Percentiles rank a stretch among this genome's conserved stretches.
Evolutionary conservation across 345 rosid genomes (phyloP).

Genomic region (Nasturtium officinale): DNA sequence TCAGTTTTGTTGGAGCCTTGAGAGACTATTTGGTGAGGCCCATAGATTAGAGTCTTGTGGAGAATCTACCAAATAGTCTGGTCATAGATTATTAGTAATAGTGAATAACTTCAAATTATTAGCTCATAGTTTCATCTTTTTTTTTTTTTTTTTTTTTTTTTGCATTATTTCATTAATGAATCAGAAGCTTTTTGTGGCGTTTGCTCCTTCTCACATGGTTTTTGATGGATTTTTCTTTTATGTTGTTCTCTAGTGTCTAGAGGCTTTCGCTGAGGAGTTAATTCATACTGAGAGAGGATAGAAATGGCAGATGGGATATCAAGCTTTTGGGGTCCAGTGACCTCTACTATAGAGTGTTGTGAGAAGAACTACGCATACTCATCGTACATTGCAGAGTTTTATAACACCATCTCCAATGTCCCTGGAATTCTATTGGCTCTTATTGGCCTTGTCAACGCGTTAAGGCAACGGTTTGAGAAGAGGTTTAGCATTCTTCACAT

Average conservation of each 20-base stretch:
- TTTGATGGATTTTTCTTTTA: background rate
- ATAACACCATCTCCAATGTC: constrained; percentile 75
- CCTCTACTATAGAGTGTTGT: constrained; percentile 79
- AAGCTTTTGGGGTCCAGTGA: constrained; percentile 96
- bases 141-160: background rate
- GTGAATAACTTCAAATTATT: background rate
- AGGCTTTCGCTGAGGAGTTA: constrained; percentile 10
- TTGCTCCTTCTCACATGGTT: background rate
- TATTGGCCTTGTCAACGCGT: constrained; percentile 78
- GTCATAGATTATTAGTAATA: too few relatives aligned
- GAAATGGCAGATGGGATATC: constrained; percentile 78
- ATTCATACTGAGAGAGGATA: constrained; percentile 28
- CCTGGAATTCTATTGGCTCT: constrained; percentile 82
- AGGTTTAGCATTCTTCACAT: constrained; percentile 89
- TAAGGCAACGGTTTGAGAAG: constrained; percentile 92
- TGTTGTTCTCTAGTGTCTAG: constrained; percentile 24
- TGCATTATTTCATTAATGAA: background rate
- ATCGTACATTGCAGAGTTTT: constrained; percentile 87
- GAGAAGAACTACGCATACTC: constrained; percentile 78
- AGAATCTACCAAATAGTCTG: too few relatives aligned
- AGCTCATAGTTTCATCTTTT: background rate
- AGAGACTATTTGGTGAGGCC: background rate
- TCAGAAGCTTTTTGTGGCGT: background rate
- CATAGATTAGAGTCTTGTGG: too few relatives aligned
- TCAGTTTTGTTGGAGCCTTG: constrained; percentile 21